Conservation (phyloP, 768 basidiomycete species). For the Leucocoprinus birnbaumii region DNA sequence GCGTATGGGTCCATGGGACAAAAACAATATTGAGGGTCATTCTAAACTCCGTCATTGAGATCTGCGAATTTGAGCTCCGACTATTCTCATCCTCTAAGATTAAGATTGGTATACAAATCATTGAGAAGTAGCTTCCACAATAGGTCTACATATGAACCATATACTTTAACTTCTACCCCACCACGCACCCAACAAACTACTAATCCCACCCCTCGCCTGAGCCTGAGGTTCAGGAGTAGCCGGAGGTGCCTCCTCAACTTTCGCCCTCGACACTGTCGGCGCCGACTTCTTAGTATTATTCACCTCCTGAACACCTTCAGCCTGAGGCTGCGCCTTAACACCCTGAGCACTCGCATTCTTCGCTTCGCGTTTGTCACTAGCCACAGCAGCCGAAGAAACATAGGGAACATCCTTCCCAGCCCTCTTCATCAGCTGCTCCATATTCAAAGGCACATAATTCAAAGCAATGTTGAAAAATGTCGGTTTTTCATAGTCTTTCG, state of each 20-base stretch:
- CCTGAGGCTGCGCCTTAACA: slow-evolving; percentile 17
- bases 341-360: slow-evolving; percentile 16
- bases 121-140: too few relatives aligned
- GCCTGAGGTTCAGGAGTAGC: slow-evolving; percentile 48
- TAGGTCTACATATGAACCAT: too few relatives aligned
- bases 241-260: slow-evolving; percentile 50
- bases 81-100: too few relatives aligned
- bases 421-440: slow-evolving; percentile 68
- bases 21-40: too few relatives aligned
- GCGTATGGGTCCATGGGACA: too few relatives aligned
- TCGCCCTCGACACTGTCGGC: slow-evolving; percentile 39
- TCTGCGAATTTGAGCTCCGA: too few relatives aligned
- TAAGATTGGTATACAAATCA: too few relatives aligned
- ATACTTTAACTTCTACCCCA: slow-evolving; percentile 53
- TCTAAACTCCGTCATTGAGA: too few relatives aligned
- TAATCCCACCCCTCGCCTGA: slow-evolving; percentile 51
- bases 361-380: slow-evolving; percentile 8
- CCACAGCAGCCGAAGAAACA: slow-evolving; percentile 16
- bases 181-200: slow-evolving; percentile 77
- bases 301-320: slow-evolving; percentile 37
- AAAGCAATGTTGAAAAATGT: slow-evolving; percentile 93
- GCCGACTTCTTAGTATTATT: slow-evolving; percentile 28
- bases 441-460: slow-evolving; percentile 86
- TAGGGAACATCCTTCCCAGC: slow-evolving; percentile 54
- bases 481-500: slow-evolving; percentile 70